A percentile compares a stretch with the other conserved stretches of the same genome.
Conservation (phyloP, 176 grass and related monocot species). For the Triticum timopheevii region DNA sequence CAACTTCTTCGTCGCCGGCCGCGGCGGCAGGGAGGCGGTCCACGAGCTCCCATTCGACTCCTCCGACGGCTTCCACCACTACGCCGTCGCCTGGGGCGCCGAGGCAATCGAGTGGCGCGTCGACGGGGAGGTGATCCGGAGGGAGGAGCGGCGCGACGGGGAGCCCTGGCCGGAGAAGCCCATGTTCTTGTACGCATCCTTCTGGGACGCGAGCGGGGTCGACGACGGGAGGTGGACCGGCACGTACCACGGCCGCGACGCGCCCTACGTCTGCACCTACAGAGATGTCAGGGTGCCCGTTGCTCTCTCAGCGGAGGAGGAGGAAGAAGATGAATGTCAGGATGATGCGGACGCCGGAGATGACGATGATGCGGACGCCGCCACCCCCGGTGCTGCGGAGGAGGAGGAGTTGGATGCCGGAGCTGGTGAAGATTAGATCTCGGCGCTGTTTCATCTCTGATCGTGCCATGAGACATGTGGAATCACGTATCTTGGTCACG, state of each 20-base stretch:
- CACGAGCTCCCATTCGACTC: conserved; percentile 59
- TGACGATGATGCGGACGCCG: not conserved
- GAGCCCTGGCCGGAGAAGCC: conserved; percentile 70
- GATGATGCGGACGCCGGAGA: not conserved
- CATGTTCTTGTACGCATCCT: conserved; percentile 74
- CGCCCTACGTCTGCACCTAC: conserved; percentile 71
- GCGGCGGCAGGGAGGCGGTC: conserved; percentile 54
- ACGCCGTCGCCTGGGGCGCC: conserved; percentile 55
- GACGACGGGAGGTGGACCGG: conserved; percentile 60
- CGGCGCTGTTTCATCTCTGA: not conserved
- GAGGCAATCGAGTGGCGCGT: conserved; percentile 65
- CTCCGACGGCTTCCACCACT: conserved; percentile 63
- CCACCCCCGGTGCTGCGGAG: not conserved
- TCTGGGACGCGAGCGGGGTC: conserved; percentile 73
- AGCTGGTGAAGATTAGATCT: conserved; percentile 24
- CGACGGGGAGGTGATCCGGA: conserved; percentile 50
- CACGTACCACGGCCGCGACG: conserved; percentile 51
- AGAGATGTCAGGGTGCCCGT: conserved; percentile 53
- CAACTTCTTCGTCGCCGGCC: conserved; percentile 55
- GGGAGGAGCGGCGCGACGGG: conserved; percentile 42
- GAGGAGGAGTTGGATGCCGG: not conserved
- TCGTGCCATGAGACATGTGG: not conserved
- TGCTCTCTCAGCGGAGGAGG: conserved; percentile 31
- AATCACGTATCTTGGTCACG: no score
- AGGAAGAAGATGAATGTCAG: not conserved